A percentile compares a stretch with the other conserved stretches of the same genome.
phyloP scores from a whole-genome alignment of 257 asterid genomes.

The Solanum etuberosum region DNA sequence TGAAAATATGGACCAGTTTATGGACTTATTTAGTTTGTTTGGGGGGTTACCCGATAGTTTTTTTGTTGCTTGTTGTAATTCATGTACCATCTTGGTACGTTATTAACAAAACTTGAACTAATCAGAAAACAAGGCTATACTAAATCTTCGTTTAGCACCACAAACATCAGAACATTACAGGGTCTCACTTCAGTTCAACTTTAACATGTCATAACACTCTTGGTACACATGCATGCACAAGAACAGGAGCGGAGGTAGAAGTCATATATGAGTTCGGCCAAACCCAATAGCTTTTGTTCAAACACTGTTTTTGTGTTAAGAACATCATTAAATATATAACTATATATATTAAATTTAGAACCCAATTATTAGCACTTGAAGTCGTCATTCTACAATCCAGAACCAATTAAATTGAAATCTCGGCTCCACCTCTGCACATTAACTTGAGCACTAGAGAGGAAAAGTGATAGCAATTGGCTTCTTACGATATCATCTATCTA shows the following conservation, averaged over 20 bases:
- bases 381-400: not conserved
- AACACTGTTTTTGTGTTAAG: not conserved
- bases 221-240: not conserved
- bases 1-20: not conserved
- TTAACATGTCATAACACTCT: not conserved
- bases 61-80: not conserved
- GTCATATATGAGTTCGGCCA: not conserved
- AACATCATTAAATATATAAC: not conserved
- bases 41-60: not conserved
- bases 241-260: not conserved
- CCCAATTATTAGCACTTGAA: not conserved
- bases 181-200: not conserved
- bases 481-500: not conserved
- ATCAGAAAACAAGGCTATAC: not conserved
- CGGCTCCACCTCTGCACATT: not conserved
- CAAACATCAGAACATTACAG: not conserved
- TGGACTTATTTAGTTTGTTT: not conserved
- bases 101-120: not conserved
- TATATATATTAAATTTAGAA: not conserved
- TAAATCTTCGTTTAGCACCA: not conserved
- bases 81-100: not conserved
- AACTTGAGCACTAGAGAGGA: not conserved
- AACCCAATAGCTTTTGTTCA: not conserved
- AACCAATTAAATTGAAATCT: not conserved
- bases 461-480: not conserved